These are phyloP conservation scores for Triangularia verruculosa DNA, from an alignment of 2,329 filamentous ascomycete species.

Conservation along the genomic window DNA sequence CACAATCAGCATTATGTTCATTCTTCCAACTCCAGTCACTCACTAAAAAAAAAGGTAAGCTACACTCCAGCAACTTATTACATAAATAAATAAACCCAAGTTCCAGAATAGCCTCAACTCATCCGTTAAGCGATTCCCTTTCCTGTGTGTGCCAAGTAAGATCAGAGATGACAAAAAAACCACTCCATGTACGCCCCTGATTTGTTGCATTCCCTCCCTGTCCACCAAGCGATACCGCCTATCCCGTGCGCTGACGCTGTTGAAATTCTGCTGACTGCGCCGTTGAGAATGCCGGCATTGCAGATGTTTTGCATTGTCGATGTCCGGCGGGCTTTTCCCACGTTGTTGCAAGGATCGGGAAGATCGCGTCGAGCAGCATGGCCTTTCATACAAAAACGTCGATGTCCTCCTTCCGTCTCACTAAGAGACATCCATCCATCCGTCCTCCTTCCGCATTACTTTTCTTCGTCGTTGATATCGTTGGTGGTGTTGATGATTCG, in stretches of 20 bases:
- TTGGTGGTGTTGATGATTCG: not conserved
- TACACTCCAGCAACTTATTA: not conserved
- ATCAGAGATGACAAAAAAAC: no score
- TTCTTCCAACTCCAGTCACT: not conserved
- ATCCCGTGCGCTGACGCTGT: not conserved
- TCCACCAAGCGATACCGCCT: not conserved
- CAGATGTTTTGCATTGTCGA: not conserved
- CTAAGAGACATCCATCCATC: not conserved
- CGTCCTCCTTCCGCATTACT: not conserved
- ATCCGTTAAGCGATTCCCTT: not conserved
- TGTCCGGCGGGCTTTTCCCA: not conserved
- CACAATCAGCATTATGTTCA: not conserved
- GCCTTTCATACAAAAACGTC: not conserved
- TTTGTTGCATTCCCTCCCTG: not conserved
- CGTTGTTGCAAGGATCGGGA: not conserved
- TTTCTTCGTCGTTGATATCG: not conserved
- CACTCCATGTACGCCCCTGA: not conserved
- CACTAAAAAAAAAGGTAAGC: not conserved
- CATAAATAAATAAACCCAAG: not conserved
- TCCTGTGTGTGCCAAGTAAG: not conserved
- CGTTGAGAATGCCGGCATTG: not conserved
- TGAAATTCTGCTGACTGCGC: not conserved
- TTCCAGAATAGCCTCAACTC: not conserved
- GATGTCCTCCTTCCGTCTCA: not conserved
- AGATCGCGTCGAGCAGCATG: not conserved